A percentile compares a stretch with the other conserved stretches of the same genome.
Evolutionary conservation across 192 early-diverging fungal species (phyloP).

Genomic region (Allomyces macrogynus): DNA sequence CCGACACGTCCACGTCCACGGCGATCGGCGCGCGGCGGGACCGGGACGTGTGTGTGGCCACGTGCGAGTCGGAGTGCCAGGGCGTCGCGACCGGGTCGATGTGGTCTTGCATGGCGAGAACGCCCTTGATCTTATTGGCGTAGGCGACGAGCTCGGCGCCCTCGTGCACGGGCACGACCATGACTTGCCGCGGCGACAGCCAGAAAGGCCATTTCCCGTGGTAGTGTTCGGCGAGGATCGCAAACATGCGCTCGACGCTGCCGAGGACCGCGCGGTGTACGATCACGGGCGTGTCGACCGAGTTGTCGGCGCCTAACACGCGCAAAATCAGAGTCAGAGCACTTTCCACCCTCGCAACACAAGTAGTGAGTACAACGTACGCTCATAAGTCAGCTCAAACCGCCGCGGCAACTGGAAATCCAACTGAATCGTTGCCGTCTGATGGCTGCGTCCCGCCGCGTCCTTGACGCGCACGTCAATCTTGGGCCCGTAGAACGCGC

Average conservation of each 20-base stretch:
- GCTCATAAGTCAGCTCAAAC: slow-evolving; percentile 57
- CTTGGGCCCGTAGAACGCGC: slow-evolving; percentile 93
- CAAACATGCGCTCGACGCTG: slow-evolving; percentile 82
- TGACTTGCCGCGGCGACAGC: slow-evolving; percentile 77
- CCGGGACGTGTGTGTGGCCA: not conserved
- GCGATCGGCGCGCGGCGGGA: not conserved
- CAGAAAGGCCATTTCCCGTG: slow-evolving; percentile 87
- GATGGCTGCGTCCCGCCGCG: slow-evolving; percentile 58
- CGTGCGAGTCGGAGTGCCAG: not conserved
- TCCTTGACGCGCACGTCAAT: slow-evolving; percentile 78
- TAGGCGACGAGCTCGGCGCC: not conserved
- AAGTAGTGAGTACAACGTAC: not conserved
- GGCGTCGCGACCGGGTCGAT: not conserved
- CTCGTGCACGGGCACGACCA: slow-evolving; percentile 48
- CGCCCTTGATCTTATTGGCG: not conserved
- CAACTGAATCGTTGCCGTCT: slow-evolving; percentile 86
- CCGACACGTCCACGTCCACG: slow-evolving; percentile 58
- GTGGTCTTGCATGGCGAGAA: not conserved
- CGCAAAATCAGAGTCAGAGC: not conserved
- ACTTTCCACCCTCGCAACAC: no score
- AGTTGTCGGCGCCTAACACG: slow-evolving; percentile 29
- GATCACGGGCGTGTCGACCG: slow-evolving; percentile 59
- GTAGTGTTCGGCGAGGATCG: slow-evolving; percentile 83
- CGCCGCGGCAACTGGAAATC: slow-evolving; percentile 84
- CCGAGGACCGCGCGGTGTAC: slow-evolving; percentile 86